Evolutionary conservation across 768 basidiomycete species (phyloP), one percentile per base, ranked within the genome.

Genomic region (Lactifluus piperatus): DNA sequence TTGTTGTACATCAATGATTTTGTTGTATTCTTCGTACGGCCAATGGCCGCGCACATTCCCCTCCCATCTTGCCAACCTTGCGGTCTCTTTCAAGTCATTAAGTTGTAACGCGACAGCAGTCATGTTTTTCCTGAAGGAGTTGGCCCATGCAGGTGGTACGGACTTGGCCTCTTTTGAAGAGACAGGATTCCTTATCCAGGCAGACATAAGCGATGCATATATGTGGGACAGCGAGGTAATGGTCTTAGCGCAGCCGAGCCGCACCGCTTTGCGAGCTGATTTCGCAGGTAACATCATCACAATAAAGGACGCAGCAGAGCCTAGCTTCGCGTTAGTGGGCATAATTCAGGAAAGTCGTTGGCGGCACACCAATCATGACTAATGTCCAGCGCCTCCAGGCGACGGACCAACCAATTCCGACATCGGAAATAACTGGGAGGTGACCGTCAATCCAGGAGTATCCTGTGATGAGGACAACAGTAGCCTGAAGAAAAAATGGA

Each of bases 401-500:
- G 34, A 83, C 69, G 2, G 67, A 65, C 69, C 79, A 81, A 1
- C 83, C 83, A 5, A 77, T 70, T 2, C 83, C 83, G 2, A 77
- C 74, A 54, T 78, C 77, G 16, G 73, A 76, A 24, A 76, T 67
- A 27, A 77, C 69, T 2, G 67, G 64, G 2, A 78, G 62, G 64
- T 83, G 77, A 3, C 74, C 76, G 60, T 84, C 82, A 41, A 83
- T 73, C 80, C 80, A 83, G 0, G 77, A 77, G 65, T 83, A 84
- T 0, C 82, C 82, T 2, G 80, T 68, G 16, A 80, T 71, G 20
- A 82, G 73, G 8, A 71, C 67, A 50, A 75, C 71, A 2, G 77
- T 81, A 0, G 71, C 70, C 72, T 80, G 65, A 29, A 24, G 13
- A 7, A 5, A 4, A 37, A 26, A 13, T 14, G 22, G 50, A 20